Evolutionary conservation across 2,329 filamentous ascomycete species (phyloP).

Genomic region (Hymenoscyphus infarciens): DNA sequence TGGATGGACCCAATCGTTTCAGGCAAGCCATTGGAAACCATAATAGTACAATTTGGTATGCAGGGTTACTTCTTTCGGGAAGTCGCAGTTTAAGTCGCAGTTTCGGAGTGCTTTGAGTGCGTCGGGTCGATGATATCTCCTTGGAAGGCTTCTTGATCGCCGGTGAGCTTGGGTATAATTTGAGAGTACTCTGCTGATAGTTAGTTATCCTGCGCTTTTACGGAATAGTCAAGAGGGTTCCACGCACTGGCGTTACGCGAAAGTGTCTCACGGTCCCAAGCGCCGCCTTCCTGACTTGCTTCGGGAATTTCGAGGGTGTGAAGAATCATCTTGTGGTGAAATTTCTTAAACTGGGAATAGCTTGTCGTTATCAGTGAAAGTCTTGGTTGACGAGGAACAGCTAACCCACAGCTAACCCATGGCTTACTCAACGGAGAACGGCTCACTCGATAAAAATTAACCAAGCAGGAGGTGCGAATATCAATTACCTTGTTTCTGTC

Average conservation of each 20-base stretch:
- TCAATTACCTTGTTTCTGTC: no score
- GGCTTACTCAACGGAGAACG: no score
- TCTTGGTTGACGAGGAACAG: no score
- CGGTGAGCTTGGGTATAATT: neutral
- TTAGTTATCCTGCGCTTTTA: neutral
- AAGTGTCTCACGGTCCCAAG: neutral
- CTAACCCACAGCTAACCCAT: no score
- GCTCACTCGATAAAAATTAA: no score
- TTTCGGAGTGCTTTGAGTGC: neutral
- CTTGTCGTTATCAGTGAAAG: constrained; percentile 55
- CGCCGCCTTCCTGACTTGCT: neutral
- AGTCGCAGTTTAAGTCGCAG: constrained; percentile 2
- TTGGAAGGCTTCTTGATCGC: neutral
- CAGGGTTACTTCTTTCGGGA: neutral
- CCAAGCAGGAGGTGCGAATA: no score
- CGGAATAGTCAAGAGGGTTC: neutral
- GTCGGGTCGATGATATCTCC: neutral
- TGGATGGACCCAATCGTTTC: neutral
- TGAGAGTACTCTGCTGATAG: neutral
- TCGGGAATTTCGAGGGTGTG: neutral
- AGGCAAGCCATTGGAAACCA: neutral
- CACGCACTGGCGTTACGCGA: neutral
- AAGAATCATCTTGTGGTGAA: constrained; percentile 24
- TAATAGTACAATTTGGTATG: neutral
- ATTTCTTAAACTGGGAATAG: constrained; percentile 48